Evolutionary conservation across 2,329 filamentous ascomycete species (phyloP), one percentile per base, ranked within the genome.

Genomic region (Fonsecaea pedrosoi): DNA sequence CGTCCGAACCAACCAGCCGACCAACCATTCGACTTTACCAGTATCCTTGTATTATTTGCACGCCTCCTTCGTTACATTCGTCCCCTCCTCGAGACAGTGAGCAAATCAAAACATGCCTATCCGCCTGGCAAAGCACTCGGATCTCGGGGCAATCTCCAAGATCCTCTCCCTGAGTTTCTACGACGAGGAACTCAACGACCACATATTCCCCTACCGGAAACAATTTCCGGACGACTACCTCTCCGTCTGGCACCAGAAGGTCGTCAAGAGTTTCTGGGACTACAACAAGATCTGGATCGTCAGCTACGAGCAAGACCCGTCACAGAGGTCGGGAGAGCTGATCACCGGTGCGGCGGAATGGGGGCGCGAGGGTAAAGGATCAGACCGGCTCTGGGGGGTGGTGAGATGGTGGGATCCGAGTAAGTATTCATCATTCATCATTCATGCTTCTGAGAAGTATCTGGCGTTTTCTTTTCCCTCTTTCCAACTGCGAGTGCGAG

Each of bases 331-430:
- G 7, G 30, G 21, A 18, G 53, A 50, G 35, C 35, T 66, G 45
- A 63, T 70, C 35, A 69, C 68, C 10, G 68, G 66, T 7, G 37
- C 62, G 9, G 53, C 56, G 7, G 63, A 68, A 60, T 66, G 62
- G 66, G 48, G 54, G 35, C 58, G 68, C 38, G 42, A 42, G 21
- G 68, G 68, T 12, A 37, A 55, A 38, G 66, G 68, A 8, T 70
- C 62, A 61, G 60, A 70, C 34, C 48, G 54, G 3, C 34, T 70
- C 3, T 62, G 58, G 37, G 64, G 62, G 13, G 6, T 64, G 13
- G 6, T 64, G 63, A 64, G 60, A 7, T 58, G 59, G 58, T 66
- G 62, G 59, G 68, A 70, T 70, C 68, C 68, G 57, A 45, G 68
- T 68, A 37, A 60, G 68, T 64, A 25, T 12, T 18, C 15, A n/a